Conservation (phyloP, 805 yeast genomes). For the Candida sonorensis region DNA sequence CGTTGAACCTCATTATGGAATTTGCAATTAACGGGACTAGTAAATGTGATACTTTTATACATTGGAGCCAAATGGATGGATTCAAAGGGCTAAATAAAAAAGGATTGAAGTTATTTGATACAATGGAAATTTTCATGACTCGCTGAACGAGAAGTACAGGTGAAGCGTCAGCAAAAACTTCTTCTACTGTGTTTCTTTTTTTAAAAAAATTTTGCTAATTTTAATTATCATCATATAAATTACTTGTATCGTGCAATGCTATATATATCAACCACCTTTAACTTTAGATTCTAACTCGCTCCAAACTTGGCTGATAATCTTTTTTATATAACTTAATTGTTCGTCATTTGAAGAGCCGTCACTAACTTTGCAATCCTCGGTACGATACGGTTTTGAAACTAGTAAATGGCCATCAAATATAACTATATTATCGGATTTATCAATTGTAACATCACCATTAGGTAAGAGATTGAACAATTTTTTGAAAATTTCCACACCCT, state of each 20-base stretch:
- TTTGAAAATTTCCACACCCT: slow-evolving; percentile 22
- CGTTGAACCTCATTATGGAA: slow-evolving; percentile 3
- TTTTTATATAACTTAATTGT: slow-evolving; percentile 31
- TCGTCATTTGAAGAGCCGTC: slow-evolving; percentile 20
- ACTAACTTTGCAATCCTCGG: slow-evolving; percentile 23
- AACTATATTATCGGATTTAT: slow-evolving; percentile 28
- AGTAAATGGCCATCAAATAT: slow-evolving; percentile 31
- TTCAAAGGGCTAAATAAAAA: slow-evolving; percentile 49
- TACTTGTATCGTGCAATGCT: too few species aligned
- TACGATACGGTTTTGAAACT: slow-evolving; percentile 33
- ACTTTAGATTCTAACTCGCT: slow-evolving; percentile 33
- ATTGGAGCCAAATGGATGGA: slow-evolving; percentile 62
- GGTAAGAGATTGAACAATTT: slow-evolving; percentile 24
- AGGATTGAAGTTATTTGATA: slow-evolving; percentile 50
- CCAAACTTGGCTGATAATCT: slow-evolving; percentile 46
- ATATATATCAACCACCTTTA: slow-evolving; percentile 55
- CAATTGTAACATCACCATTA: slow-evolving; percentile 27
- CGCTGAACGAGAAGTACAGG: neutral
- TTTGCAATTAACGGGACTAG: neutral
- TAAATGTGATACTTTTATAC: too few species aligned
- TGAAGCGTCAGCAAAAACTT: neutral
- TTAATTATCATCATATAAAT: too few species aligned
- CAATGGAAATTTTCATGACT: slow-evolving; percentile 23
- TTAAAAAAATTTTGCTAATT: neutral
- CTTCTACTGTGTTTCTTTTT: neutral